These are phyloP conservation scores for Huntiella bhutanensis DNA, from an alignment of 2,329 filamentous ascomycete genomes.

Conservation along the genomic window DNA sequence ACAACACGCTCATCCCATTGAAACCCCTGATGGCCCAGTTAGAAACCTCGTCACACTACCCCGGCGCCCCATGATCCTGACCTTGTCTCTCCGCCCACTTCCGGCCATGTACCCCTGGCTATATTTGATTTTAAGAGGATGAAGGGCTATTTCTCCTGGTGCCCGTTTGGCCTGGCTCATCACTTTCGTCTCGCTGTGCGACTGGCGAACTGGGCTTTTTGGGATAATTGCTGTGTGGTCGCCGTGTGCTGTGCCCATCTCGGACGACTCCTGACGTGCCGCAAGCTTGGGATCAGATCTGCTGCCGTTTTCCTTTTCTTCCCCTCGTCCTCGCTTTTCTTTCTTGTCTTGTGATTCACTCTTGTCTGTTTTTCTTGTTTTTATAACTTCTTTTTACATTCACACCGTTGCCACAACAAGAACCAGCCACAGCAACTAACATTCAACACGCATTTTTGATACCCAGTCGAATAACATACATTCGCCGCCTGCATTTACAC, in stretches of 20 bases:
- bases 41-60: neutral
- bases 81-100: constrained; percentile 5
- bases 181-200: constrained; percentile 4
- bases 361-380: constrained; percentile 3
- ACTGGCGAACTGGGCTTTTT: constrained; percentile 1
- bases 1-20: too few species aligned
- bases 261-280: constrained; percentile 9
- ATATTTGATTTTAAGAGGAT: constrained; percentile 5
- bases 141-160: neutral
- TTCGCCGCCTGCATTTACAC: neutral
- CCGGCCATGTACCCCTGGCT: constrained; percentile 4
- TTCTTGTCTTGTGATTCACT: neutral
- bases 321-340: constrained; percentile 3
- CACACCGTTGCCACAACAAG: neutral
- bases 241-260: constrained; percentile 3
- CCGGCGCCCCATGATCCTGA: neutral
- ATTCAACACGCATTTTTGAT: too few species aligned
- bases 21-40: neutral
- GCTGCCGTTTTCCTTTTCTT: constrained; percentile 6
- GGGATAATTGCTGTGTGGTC: neutral
- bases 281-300: constrained; percentile 7
- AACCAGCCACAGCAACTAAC: too few species aligned
- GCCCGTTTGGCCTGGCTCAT: constrained; percentile 1
- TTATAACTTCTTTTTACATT: neutral
- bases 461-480: too few species aligned